Conservation (phyloP, 495 filamentous ascomycete genomes). For the Immersiella caudata region DNA sequence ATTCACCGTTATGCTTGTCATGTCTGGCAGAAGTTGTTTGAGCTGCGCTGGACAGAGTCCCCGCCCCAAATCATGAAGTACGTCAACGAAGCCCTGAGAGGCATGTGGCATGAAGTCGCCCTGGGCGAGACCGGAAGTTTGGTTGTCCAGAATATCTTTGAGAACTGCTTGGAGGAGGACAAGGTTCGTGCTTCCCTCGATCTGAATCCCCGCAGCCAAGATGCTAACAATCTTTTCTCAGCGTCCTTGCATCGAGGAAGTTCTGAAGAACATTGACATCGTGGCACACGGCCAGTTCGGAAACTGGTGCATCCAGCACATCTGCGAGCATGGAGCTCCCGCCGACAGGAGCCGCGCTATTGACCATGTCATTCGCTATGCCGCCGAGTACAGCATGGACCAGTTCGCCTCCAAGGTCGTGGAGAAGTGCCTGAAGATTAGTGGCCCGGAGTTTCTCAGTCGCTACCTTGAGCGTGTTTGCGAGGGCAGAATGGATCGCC, state of each 20-base stretch:
- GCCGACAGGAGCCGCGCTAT: slow-evolving; percentile 89
- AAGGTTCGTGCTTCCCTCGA: slow-evolving; percentile 64
- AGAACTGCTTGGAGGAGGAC: slow-evolving; percentile 98
- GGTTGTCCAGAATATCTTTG: slow-evolving; percentile 98
- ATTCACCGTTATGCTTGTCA: slow-evolving; percentile 98
- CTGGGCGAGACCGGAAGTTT: slow-evolving; percentile 95
- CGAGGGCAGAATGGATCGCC: slow-evolving; percentile 84
- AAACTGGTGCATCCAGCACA: slow-evolving; percentile 99
- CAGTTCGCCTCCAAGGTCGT: slow-evolving; percentile 99
- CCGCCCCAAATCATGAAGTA: slow-evolving; percentile 98
- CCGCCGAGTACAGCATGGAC: slow-evolving; percentile 97
- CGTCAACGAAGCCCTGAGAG: slow-evolving; percentile 91
- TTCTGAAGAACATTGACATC: slow-evolving; percentile 88
- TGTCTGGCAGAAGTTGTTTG: slow-evolving; percentile 99
- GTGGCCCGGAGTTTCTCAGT: slow-evolving; percentile 84
- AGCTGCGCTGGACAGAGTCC: slow-evolving; percentile 90
- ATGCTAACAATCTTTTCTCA: slow-evolving; percentile 48
- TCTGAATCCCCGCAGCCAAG: background rate
- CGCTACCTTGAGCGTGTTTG: slow-evolving; percentile 94
- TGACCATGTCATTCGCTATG: slow-evolving; percentile 90
- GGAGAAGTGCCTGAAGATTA: slow-evolving; percentile 98
- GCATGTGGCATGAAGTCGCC: slow-evolving; percentile 99
- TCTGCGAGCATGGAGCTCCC: slow-evolving; percentile 94
- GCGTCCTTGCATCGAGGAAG: slow-evolving; percentile 96
- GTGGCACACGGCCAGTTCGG: slow-evolving; percentile 98